A percentile compares a stretch with the other conserved stretches of the same genome.
These are phyloP conservation scores for Daldinia vernicosa DNA, from an alignment of 495 filamentous ascomycete genomes.

Conservation along the genomic window DNA sequence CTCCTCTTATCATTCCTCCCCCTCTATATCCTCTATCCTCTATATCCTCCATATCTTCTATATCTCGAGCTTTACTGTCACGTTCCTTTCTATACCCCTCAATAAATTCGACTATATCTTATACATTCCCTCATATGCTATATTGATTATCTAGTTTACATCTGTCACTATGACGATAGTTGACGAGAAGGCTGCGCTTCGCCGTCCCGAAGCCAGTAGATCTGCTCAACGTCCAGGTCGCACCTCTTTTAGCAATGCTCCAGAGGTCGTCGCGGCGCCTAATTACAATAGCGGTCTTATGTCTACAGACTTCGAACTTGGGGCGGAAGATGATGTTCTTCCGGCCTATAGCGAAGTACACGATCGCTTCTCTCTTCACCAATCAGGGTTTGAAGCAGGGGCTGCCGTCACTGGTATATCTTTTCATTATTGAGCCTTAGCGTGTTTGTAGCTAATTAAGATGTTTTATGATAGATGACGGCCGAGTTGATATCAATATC, in stretches of 20 bases:
- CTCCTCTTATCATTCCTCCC: conserved; percentile 19
- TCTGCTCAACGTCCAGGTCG: conserved; percentile 10
- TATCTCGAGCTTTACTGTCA: not conserved
- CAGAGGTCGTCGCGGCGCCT: conserved; percentile 23
- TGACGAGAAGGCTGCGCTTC: conserved; percentile 23
- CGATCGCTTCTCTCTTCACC: conserved; percentile 59
- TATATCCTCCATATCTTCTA: not conserved
- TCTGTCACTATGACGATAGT: conserved; percentile 29
- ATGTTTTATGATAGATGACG: conserved; percentile 60
- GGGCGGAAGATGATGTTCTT: conserved; percentile 47
- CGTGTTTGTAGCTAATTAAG: conserved; percentile 8
- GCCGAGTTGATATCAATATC: conserved; percentile 79
- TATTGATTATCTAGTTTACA: not conserved
- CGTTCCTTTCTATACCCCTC: not conserved
- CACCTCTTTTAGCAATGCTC: conserved; percentile 28
- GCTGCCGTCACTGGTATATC: conserved; percentile 54
- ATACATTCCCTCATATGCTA: conserved; percentile 5
- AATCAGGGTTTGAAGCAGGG: conserved; percentile 58
- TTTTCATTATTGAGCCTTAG: not conserved
- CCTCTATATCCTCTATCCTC: no score
- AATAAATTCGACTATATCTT: not conserved
- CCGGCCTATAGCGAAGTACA: conserved; percentile 57
- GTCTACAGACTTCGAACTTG: conserved; percentile 43
- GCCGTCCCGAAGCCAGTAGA: not conserved
- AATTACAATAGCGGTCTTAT: conserved; percentile 30